Conservation (phyloP, 139 green algal species). For the Zygnema circumcarinatum region DNA sequence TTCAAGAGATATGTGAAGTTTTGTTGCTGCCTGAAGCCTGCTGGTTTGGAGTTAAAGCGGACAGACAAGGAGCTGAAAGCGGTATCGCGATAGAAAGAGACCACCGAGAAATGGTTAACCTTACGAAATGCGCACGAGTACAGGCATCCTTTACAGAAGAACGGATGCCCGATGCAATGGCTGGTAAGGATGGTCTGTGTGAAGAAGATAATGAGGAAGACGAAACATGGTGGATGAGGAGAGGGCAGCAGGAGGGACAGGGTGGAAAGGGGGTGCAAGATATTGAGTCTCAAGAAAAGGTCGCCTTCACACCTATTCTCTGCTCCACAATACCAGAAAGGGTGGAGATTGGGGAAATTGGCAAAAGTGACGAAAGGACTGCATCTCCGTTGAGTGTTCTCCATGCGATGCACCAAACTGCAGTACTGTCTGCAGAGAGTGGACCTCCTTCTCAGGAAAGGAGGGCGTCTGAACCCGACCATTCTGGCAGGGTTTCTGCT, state of each 20-base stretch:
- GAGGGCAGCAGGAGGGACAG: neutral
- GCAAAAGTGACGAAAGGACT: too few relatives aligned
- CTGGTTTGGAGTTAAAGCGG: neutral
- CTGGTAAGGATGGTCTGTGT: too few relatives aligned
- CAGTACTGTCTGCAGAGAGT: too few relatives aligned
- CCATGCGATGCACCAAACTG: too few relatives aligned
- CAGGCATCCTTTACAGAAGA: neutral
- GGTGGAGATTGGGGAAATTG: too few relatives aligned
- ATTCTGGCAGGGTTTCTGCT: neutral
- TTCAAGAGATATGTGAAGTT: neutral
- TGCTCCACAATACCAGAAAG: too few relatives aligned
- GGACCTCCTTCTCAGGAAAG: neutral
- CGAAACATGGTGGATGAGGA: neutral
- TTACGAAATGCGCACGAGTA: too few relatives aligned
- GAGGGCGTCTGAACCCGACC: neutral
- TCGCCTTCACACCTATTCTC: too few relatives aligned
- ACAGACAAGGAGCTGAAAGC: neutral
- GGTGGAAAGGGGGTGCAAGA: neutral
- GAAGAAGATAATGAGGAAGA: conserved; percentile 3
- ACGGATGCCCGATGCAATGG: too few relatives aligned
- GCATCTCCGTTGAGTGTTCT: too few relatives aligned
- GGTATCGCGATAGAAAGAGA: too few relatives aligned
- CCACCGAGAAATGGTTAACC: too few relatives aligned
- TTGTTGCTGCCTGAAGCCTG: neutral
- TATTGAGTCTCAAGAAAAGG: neutral